Evolutionary conservation across 2,329 filamentous ascomycete species (phyloP).

Genomic region (Basipetospora chlamydospora): DNA sequence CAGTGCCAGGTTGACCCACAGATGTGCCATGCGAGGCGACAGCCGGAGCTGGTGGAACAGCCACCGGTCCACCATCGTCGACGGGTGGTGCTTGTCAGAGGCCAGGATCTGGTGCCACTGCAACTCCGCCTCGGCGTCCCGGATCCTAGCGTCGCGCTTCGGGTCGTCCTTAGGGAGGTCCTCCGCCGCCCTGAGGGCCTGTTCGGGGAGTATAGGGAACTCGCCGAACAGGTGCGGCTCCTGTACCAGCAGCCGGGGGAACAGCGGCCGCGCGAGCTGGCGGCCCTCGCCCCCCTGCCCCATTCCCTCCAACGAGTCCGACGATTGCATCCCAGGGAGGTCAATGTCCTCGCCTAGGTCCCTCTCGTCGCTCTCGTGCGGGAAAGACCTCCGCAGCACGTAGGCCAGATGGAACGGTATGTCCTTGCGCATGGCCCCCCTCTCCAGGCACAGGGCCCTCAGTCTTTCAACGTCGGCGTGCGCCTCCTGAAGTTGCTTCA

Average conservation of each 20-base stretch:
- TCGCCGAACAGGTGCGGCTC: conserved; percentile 27
- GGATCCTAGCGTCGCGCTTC: conserved; percentile 18
- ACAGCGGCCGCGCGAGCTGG: conserved; percentile 24
- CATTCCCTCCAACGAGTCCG: conserved; percentile 11
- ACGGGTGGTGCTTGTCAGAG: conserved; percentile 22
- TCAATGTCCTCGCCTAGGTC: conserved; percentile 24
- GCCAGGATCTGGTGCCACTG: conserved; percentile 28
- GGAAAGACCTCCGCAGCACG: conserved; percentile 2
- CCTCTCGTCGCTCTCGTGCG: conserved; percentile 19
- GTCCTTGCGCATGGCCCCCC: conserved; percentile 27
- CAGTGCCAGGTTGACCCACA: conserved; percentile 20
- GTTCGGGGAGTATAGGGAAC: conserved; percentile 24
- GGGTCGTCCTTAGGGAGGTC: conserved; percentile 22
- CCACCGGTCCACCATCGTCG: conserved; percentile 35
- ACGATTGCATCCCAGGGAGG: conserved; percentile 17
- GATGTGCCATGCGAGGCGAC: conserved; percentile 28
- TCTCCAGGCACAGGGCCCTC: conserved; percentile 23
- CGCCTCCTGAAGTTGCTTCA: conserved; percentile 19
- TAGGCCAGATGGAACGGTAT: conserved; percentile 6
- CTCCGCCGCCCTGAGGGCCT: conserved; percentile 24
- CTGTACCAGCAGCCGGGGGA: conserved; percentile 32
- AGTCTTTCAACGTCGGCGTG: conserved; percentile 17
- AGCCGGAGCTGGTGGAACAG: conserved; percentile 34
- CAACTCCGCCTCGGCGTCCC: conserved; percentile 31
- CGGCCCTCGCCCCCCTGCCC: too few relatives aligned